Conservation (phyloP, 345 rosid species). For the Clausena lansium region DNA sequence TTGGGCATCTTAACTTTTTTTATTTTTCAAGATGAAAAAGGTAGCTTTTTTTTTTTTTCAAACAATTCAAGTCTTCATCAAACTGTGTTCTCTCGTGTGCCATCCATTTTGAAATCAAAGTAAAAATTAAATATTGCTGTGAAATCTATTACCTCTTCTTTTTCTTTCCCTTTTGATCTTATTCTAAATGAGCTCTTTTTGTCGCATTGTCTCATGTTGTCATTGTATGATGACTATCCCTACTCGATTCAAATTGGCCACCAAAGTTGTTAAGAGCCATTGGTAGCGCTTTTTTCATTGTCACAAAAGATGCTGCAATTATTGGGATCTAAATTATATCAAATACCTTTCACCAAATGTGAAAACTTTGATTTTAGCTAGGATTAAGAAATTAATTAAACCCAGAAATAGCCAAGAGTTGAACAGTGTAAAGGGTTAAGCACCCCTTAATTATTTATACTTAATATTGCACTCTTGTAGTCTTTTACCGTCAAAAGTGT, state of each 20-base stretch:
- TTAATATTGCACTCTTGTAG: no score
- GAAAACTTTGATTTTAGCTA: background rate
- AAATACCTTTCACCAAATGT: background rate
- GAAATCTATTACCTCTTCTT: background rate
- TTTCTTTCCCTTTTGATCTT: background rate
- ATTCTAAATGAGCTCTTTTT: slow-evolving; percentile 9
- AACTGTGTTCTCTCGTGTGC: background rate
- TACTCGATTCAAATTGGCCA: background rate
- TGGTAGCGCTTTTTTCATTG: background rate
- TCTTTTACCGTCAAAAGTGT: background rate
- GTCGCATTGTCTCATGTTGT: slow-evolving; percentile 1
- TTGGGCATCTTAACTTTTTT: slow-evolving; percentile 2
- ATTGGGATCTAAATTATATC: slow-evolving; percentile 3
- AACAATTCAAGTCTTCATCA: slow-evolving; percentile 2
- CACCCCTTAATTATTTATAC: background rate
- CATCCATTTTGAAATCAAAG: background rate
- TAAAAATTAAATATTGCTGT: background rate
- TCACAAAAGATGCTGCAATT: slow-evolving; percentile 14
- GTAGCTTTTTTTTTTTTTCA: background rate
- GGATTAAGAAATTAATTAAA: background rate
- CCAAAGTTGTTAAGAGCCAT: background rate
- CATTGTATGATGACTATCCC: slow-evolving; percentile 24
- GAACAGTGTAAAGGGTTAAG: background rate
- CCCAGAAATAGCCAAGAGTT: background rate
- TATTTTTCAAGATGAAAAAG: background rate